phyloP scores from a whole-genome alignment of 495 filamentous ascomycete genomes.

The Aspergillus funiculosus region DNA sequence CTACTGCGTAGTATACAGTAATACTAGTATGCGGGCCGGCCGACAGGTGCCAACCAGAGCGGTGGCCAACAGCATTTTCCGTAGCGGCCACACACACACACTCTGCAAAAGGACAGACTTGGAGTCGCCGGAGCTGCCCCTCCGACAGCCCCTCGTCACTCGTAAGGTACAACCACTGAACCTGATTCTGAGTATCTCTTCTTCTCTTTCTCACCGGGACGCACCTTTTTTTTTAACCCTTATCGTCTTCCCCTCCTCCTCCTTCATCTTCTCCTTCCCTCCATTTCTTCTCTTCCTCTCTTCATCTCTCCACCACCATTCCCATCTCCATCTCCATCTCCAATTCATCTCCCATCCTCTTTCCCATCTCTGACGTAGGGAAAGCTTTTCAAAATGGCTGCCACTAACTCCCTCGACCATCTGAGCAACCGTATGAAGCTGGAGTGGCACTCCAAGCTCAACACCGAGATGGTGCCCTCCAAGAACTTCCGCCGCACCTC shows the following conservation, averaged over 20 bases:
- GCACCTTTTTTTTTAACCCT: conserved; percentile 19
- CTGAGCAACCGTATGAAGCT: conserved; percentile 76
- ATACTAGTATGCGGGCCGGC: too few species aligned
- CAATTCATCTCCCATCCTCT: conserved; percentile 10
- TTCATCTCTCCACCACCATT: conserved; percentile 11
- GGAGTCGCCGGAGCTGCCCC: too few species aligned
- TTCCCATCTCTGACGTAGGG: conserved; percentile 14
- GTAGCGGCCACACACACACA: conserved; percentile 26
- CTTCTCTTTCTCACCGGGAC: conserved; percentile 20
- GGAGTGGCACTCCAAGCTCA: conserved; percentile 82
- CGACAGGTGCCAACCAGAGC: conserved; percentile 5
- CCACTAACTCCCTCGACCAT: conserved; percentile 66
- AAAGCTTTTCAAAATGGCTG: conserved; percentile 38
- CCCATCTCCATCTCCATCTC: conserved; percentile 14
- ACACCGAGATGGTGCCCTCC: conserved; percentile 71
- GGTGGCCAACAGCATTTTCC: conserved; percentile 40
- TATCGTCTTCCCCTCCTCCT: conserved; percentile 17
- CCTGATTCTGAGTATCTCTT: too few species aligned
- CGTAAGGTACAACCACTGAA: too few species aligned
- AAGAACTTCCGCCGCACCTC: conserved; percentile 92
- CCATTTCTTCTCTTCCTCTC: conserved; percentile 16
- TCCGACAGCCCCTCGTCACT: conserved; percentile 16
- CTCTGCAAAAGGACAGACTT: too few species aligned
- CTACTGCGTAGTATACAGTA: too few species aligned
- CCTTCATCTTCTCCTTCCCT: conserved; percentile 21